Evolutionary conservation across 305 asterid genomes (phyloP), one percentile per base, ranked within the genome.

Genomic region (Ajuga reptans): DNA sequence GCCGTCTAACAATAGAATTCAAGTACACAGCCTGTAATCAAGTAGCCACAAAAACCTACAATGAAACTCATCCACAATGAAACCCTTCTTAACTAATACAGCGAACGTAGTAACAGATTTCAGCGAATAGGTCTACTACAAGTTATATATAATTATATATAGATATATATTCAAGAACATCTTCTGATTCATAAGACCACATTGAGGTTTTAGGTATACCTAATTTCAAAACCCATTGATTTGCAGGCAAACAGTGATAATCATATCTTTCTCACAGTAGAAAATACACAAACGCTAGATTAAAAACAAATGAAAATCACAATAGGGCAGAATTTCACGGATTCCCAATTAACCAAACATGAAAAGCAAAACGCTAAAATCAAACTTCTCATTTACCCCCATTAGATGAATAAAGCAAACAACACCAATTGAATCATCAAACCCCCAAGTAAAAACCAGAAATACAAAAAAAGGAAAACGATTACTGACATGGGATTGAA

Each of bases 401-500:
- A 42, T 27, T 14, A 5, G 43, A 56, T 53, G 10, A 67, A 62
- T 1, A 21, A 27, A 51, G 18, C 72, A 41, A 34, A 58, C 1
- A 41, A 67, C 14, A 15, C 54, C 53, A 56, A 79, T 6, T 43
- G 45, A 71, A 58, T 12, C 51, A 64, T 18, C 69, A 75, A 53
- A 65, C 16, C 41, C 36, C 1, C 27, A 6, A 21, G 8, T 6
- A 47, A 54, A 54, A 9, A 46, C 1, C 50, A 21, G 3, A 33
- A 34, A 3, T 1, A 3, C 11, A 12, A 60, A 21, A 27, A 0
- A 15, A 31, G 14, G 36, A 8, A 5, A 7, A 52, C 1, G 47
- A 31, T 15, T 15, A 69, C 93, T 37, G 52, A 89, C 96, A 68
- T 77, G 75, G 43, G 59, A 58, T 52, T 53, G 81, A 37, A 68